Evolutionary conservation across 2,329 filamentous ascomycete genomes (phyloP), one percentile per base, ranked within the genome.

Genomic region (Penicillium sp.): DNA sequence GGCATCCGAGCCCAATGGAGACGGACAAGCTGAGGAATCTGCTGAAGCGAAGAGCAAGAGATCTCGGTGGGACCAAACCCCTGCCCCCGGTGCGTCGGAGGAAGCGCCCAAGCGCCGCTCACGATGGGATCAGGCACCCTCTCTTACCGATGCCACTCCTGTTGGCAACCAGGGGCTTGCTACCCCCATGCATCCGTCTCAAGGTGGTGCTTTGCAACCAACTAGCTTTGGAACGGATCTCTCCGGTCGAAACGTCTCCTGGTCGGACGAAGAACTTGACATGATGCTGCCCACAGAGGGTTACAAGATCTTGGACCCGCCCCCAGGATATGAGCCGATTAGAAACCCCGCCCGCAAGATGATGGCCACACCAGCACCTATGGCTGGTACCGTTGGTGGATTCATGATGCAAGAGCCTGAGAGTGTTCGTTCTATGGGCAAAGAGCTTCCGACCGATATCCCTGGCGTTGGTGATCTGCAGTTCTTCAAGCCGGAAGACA

Each of bases 341-440:
- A 86, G 90, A 53, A 87, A 89, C 33, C 86, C 90, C 50, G 83
- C 91, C 35, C 86, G 92, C 72, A 90, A 90, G 71, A 77, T 91
- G 44, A 86, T 87, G 77, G 83, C 87, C 39, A 90, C 91, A 14
- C 87, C 91, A 39, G 83, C 87, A 14, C 86, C 90, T n/a, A 74
- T 79, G 39, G 68, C 75, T 47, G 79, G 77, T 52, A 82, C 90
- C 24, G 86, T 84, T 60, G 86, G 84, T 43, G 95, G 95, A 2
- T 99, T 98, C 78, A 95, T 96, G 88, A 96, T 97, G 86, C 95
- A 98, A 72, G 92, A 99, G 65, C 90, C 92, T 9, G 92, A 96
- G 65, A 92, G 90, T 70, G 86, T 87, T 58, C 86, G 91, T 62
- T 81, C 90, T 49, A 86, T 93, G 70, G 91, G 92, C 64, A 96